Evolutionary conservation across 1,284 basidiomycete genomes (phyloP).

Genomic region (Athelia sp.): DNA sequence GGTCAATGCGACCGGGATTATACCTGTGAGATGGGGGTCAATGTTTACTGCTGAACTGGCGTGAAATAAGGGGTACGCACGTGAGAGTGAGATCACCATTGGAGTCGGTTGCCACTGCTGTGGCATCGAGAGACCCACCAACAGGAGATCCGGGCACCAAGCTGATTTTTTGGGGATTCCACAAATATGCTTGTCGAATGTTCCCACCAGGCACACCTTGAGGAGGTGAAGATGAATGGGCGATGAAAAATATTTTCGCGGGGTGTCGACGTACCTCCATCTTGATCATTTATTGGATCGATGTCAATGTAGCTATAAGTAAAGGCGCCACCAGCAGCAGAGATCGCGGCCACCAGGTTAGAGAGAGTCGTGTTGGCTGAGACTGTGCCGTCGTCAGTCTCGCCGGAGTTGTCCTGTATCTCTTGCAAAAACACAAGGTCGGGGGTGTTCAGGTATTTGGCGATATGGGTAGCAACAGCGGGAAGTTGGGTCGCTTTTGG

Average conservation of each 20-base stretch:
- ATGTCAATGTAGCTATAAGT: constrained; percentile 48
- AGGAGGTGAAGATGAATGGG: no score
- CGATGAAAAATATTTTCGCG: constrained; percentile 63
- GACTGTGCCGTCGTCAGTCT: constrained; percentile 50
- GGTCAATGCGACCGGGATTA: constrained; percentile 63
- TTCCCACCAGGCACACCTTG: neutral
- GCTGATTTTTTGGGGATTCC: constrained; percentile 42
- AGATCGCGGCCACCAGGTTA: constrained; percentile 46
- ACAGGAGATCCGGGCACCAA: constrained; percentile 44
- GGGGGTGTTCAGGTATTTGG: constrained; percentile 44
- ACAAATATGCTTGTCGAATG: constrained; percentile 15
- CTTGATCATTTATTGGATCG: constrained; percentile 46
- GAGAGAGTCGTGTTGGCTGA: constrained; percentile 50
- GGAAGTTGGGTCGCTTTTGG: constrained; percentile 46
- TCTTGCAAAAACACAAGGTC: constrained; percentile 65
- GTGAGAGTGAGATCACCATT: constrained; percentile 39
- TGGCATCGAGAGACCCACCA: constrained; percentile 44
- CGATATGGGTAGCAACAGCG: constrained; percentile 51
- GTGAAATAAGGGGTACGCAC: constrained; percentile 22
- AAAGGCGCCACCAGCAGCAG: constrained; percentile 31
- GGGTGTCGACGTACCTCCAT: constrained; percentile 47
- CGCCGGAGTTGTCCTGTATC: constrained; percentile 60
- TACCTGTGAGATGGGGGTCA: constrained; percentile 28
- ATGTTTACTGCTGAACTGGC: neutral
- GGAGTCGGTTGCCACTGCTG: constrained; percentile 27